Conservation (phyloP, 257 asterid species). For the Nicotiana knightiana region DNA sequence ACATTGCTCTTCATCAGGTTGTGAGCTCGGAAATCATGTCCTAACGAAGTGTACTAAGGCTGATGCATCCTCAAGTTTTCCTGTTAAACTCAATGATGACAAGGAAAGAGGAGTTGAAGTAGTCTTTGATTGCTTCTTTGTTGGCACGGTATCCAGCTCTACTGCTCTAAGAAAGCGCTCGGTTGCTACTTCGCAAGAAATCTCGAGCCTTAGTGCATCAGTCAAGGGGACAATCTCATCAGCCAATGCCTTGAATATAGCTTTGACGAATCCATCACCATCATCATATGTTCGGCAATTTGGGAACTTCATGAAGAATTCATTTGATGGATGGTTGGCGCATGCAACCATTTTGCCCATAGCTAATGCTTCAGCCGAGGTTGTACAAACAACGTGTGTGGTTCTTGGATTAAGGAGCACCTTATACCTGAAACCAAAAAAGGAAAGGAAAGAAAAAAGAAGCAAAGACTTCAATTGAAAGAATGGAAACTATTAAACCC, state of each 20-base stretch:
- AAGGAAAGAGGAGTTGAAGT: conserved; percentile 56
- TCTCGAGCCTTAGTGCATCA: conserved; percentile 66
- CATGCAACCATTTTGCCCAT: conserved; percentile 98
- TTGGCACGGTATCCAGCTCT: conserved; percentile 39
- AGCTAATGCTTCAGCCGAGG: conserved; percentile 93
- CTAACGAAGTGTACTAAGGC: conserved; percentile 67
- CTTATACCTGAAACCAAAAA: conserved; percentile 50
- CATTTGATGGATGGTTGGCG: conserved; percentile 91
- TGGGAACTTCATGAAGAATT: conserved; percentile 95
- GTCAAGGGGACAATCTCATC: conserved; percentile 72
- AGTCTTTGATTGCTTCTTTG: conserved; percentile 33
- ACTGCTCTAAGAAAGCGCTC: no score
- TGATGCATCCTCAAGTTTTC: conserved; percentile 80
- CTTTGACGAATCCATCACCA: conserved; percentile 60
- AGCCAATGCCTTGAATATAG: conserved; percentile 54
- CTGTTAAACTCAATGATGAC: conserved; percentile 48
- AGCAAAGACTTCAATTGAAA: no score
- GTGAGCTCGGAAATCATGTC: conserved; percentile 52
- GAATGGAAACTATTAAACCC: no score
- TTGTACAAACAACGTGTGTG: conserved; percentile 96
- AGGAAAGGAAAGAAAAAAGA: no score
- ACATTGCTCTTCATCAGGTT: conserved; percentile 76
- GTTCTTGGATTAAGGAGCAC: conserved; percentile 97
- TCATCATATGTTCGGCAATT: conserved; percentile 77
- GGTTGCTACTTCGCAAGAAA: conserved; percentile 99